Conservation (phyloP, 2,329 filamentous ascomycete species). For the Ophiocordyceps sinensis region DNA sequence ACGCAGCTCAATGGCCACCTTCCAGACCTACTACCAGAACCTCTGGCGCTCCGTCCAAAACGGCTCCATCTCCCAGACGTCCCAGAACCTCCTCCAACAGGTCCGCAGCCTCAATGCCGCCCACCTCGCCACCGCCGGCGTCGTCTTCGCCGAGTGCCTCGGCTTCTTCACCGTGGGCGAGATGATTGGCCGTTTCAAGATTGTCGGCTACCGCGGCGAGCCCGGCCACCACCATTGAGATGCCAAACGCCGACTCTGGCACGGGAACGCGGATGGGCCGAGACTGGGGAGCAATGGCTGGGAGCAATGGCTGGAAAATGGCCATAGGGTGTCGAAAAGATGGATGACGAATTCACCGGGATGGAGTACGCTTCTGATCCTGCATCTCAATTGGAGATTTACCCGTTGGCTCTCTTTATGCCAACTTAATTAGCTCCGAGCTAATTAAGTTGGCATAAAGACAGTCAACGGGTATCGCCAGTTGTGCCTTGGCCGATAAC, state of each 20-base stretch:
- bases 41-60: slow-evolving; percentile 56
- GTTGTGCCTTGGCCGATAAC: too few species aligned
- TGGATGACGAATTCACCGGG: too few species aligned
- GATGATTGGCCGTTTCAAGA: slow-evolving; percentile 90
- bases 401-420: too few species aligned
- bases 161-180: slow-evolving; percentile 98
- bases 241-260: neutral
- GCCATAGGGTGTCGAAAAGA: too few species aligned
- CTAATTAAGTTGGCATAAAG: too few species aligned
- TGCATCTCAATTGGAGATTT: too few species aligned
- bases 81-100: slow-evolving; percentile 38
- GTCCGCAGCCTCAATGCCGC: slow-evolving; percentile 56
- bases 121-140: slow-evolving; percentile 58
- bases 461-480: too few species aligned
- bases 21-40: slow-evolving; percentile 77
- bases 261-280: neutral
- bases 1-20: slow-evolving; percentile 57
- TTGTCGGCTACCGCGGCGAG: slow-evolving; percentile 80
- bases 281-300: neutral
- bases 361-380: too few species aligned
- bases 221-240: slow-evolving; percentile 44
- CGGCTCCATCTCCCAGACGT: slow-evolving; percentile 40
- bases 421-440: too few species aligned
- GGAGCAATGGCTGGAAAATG: too few species aligned
- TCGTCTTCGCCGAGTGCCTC: slow-evolving; percentile 72